phyloP scores from a whole-genome alignment of 2,329 filamentous ascomycete species.

The Fusarium luffae region DNA sequence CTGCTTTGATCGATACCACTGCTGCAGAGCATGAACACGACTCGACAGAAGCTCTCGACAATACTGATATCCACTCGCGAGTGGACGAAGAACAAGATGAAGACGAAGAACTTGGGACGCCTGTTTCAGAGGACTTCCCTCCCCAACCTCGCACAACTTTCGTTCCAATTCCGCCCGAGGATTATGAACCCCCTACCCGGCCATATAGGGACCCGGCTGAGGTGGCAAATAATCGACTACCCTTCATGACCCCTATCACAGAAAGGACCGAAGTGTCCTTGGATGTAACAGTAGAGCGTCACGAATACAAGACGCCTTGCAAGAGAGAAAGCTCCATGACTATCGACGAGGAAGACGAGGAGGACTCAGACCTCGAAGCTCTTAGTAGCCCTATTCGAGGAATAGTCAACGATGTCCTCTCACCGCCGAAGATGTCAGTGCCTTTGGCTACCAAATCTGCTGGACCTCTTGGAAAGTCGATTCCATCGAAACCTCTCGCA shows the following conservation, averaged over 20 bases:
- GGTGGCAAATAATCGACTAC: conserved; percentile 88
- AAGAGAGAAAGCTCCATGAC: conserved; percentile 57
- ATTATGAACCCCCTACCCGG: conserved; percentile 81
- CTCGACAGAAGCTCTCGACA: conserved; percentile 14
- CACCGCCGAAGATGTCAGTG: conserved; percentile 61
- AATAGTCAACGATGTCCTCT: conserved; percentile 64
- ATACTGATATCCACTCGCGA: conserved; percentile 7
- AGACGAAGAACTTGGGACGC: conserved; percentile 56
- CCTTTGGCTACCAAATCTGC: conserved; percentile 59
- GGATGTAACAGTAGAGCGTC: conserved; percentile 69
- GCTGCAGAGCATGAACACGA: conserved; percentile 42
- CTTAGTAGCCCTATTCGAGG: conserved; percentile 80
- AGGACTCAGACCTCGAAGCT: conserved; percentile 52
- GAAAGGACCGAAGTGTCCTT: conserved; percentile 93
- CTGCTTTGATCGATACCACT: conserved; percentile 55
- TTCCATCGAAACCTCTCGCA: conserved; percentile 54
- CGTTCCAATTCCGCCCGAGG: conserved; percentile 83
- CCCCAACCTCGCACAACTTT: conserved; percentile 73
- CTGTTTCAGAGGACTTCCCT: conserved; percentile 54
- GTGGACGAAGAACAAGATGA: conserved; percentile 41
- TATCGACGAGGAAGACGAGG: conserved; percentile 51
- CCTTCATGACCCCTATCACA: conserved; percentile 99
- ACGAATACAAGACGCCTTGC: conserved; percentile 82
- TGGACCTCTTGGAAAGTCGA: conserved; percentile 49
- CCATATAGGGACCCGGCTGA: conserved; percentile 84